A percentile compares a stretch with the other conserved stretches of the same genome.
Conservation (phyloP, 2,329 filamentous ascomycete genomes). For the Ophiocordyceps camponoti-rufipedis region DNA sequence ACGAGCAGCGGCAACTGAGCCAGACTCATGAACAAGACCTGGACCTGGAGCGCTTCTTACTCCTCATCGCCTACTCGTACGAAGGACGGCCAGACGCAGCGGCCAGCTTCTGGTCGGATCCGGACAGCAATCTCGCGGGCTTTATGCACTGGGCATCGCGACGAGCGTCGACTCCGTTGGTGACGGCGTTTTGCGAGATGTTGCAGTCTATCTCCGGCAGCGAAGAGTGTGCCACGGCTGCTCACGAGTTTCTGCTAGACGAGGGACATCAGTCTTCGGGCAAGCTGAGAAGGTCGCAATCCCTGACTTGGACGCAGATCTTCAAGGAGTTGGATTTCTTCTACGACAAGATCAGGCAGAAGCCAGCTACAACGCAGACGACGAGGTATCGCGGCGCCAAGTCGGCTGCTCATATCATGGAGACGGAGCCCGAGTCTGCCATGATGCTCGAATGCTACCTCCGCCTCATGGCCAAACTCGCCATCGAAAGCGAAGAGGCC, state of each 20-base stretch:
- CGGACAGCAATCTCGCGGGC: constrained; percentile 81
- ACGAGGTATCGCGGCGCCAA: constrained; percentile 37
- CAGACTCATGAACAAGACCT: constrained; percentile 48
- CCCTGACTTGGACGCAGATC: constrained; percentile 84
- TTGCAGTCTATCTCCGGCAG: constrained; percentile 74
- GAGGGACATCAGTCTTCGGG: constrained; percentile 57
- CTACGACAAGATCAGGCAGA: constrained; percentile 58
- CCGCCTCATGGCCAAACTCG: constrained; percentile 68
- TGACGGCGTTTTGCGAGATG: constrained; percentile 94
- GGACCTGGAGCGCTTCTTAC: constrained; percentile 74
- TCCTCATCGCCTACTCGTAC: constrained; percentile 84
- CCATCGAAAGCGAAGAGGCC: constrained; percentile 52
- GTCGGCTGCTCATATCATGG: constrained; percentile 46
- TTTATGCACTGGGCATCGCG: constrained; percentile 97
- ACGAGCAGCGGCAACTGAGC: constrained; percentile 60
- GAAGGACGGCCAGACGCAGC: constrained; percentile 72
- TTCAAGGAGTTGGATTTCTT: constrained; percentile 81
- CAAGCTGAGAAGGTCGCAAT: constrained; percentile 66
- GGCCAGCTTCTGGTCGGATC: constrained; percentile 78
- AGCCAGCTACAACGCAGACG: constrained; percentile 28
- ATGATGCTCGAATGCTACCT: constrained; percentile 95
- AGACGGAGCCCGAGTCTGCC: constrained; percentile 77
- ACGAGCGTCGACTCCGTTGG: constrained; percentile 84
- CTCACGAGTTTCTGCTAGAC: constrained; percentile 78
- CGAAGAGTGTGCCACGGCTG: constrained; percentile 62